Percentiles rank a stretch among this genome's conserved stretches.
Conservation (phyloP, 2,329 filamentous ascomycete species). For the Arthroderma sp. region DNA sequence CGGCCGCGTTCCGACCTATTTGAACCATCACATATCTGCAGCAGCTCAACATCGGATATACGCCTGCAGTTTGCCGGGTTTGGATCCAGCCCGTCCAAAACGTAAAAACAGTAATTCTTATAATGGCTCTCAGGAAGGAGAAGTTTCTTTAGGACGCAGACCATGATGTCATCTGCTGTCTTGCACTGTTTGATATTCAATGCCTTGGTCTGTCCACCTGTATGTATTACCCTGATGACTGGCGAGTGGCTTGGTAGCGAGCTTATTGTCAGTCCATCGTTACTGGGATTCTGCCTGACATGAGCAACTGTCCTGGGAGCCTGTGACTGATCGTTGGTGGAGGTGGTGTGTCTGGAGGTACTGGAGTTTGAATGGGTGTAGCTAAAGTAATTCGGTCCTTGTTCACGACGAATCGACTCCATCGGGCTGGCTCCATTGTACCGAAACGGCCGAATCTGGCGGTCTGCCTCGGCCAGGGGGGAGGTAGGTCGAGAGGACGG, state of each 20-base stretch:
- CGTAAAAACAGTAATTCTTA: constrained; percentile 94
- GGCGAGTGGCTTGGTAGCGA: constrained; percentile 75
- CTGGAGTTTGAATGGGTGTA: constrained; percentile 36
- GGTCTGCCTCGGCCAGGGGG: constrained; percentile 47
- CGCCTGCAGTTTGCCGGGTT: constrained; percentile 70
- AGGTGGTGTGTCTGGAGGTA: constrained; percentile 45
- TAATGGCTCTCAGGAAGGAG: constrained; percentile 80
- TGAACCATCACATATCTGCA: constrained; percentile 79
- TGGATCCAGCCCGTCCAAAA: constrained; percentile 72
- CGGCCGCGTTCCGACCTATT: constrained; percentile 77
- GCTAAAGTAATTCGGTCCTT: constrained; percentile 42
- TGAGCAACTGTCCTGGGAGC: constrained; percentile 55
- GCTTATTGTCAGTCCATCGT: constrained; percentile 77
- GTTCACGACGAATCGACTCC: constrained; percentile 41
- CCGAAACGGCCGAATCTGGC: constrained; percentile 43
- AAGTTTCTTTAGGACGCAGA: constrained; percentile 78
- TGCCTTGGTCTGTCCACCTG: constrained; percentile 80
- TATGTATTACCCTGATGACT: constrained; percentile 85
- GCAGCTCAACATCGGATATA: constrained; percentile 74
- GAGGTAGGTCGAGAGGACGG: constrained; percentile 57
- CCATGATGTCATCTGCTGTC: constrained; percentile 84
- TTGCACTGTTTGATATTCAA: constrained; percentile 87
- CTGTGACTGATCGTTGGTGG: constrained; percentile 52
- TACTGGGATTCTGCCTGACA: constrained; percentile 66
- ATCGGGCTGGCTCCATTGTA: constrained; percentile 50